Conservation (phyloP, 768 basidiomycete genomes). For the Kwoniella mangroviensis region DNA sequence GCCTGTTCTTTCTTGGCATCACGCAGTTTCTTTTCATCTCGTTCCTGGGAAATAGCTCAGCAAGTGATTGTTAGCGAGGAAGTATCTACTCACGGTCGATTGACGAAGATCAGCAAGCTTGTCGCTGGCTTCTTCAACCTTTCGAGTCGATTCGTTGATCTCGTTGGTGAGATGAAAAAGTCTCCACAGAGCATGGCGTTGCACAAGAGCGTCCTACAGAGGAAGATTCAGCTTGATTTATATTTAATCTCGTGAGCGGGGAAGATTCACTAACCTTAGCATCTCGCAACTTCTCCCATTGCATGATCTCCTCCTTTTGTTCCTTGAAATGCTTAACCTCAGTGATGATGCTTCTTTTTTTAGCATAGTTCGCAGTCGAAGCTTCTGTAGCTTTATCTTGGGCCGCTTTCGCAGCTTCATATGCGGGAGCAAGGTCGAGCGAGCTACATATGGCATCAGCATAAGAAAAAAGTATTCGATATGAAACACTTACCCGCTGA, state of each 20-base stretch:
- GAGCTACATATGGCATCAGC: conserved; percentile 60
- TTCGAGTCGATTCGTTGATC: conserved; percentile 72
- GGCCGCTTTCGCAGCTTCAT: conserved; percentile 83
- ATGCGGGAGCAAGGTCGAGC: conserved; percentile 82
- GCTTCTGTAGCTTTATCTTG: conserved; percentile 92
- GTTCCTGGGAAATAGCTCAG: conserved; percentile 8
- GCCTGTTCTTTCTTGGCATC: conserved; percentile 79
- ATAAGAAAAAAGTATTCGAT: not conserved
- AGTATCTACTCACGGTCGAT: conserved; percentile 63
- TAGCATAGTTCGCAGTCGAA: conserved; percentile 92
- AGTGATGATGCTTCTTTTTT: conserved; percentile 86
- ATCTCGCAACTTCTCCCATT: conserved; percentile 76
- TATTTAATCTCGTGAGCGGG: not conserved
- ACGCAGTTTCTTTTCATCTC: conserved; percentile 71
- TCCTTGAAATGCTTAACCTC: conserved; percentile 98
- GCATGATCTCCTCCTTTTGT: conserved; percentile 89
- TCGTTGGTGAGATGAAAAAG: conserved; percentile 86
- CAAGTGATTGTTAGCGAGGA: not conserved
- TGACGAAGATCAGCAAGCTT: conserved; percentile 70
- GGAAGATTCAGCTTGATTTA: not conserved
- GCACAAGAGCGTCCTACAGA: conserved; percentile 74
- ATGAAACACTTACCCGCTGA: conserved; percentile 67
- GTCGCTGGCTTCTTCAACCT: conserved; percentile 73
- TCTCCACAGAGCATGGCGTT: conserved; percentile 82
- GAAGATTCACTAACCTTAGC: conserved; percentile 66